These are phyloP conservation scores for Monosporozyma aerobia DNA, from an alignment of 805 yeast genomes.

Conservation along the genomic window DNA sequence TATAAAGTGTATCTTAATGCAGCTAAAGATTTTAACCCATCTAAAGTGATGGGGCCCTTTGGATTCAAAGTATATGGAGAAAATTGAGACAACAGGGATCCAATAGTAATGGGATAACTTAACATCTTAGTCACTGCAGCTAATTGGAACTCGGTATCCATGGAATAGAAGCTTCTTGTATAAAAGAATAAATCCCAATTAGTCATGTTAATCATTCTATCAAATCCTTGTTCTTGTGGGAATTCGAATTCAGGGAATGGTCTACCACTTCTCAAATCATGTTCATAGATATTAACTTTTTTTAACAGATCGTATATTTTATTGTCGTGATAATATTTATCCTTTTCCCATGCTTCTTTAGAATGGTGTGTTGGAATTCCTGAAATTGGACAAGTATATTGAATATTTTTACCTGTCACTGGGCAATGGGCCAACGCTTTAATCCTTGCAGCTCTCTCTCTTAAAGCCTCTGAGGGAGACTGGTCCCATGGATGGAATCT, in stretches of 20 bases:
- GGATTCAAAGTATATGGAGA: slow-evolving; percentile 79
- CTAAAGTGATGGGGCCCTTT: slow-evolving; percentile 79
- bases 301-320: slow-evolving; percentile 65
- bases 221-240: slow-evolving; percentile 71
- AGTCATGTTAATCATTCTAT: slow-evolving; percentile 63
- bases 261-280: slow-evolving; percentile 88
- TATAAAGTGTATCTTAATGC: slow-evolving; percentile 86
- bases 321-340: slow-evolving; percentile 57
- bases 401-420: slow-evolving; percentile 69
- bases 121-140: slow-evolving; percentile 93
- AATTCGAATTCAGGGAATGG: slow-evolving; percentile 93
- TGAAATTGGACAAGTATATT: slow-evolving; percentile 82
- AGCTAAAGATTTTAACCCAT: slow-evolving; percentile 88
- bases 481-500: slow-evolving; percentile 86
- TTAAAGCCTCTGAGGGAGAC: slow-evolving; percentile 77
- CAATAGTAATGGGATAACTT: slow-evolving; percentile 87
- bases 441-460: slow-evolving; percentile 87
- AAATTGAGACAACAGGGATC: slow-evolving; percentile 68
- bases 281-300: slow-evolving; percentile 87
- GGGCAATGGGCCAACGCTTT: slow-evolving; percentile 86
- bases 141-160: slow-evolving; percentile 93
- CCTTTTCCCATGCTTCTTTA: slow-evolving; percentile 80
- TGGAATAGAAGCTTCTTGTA: slow-evolving; percentile 85
- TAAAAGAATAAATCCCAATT: slow-evolving; percentile 92
- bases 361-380: slow-evolving; percentile 97